A percentile compares a stretch with the other conserved stretches of the same genome.
These are phyloP conservation scores for Tetrahymena borealis DNA, from an alignment of 73 alveolate genomes.

Conservation along the genomic window DNA sequence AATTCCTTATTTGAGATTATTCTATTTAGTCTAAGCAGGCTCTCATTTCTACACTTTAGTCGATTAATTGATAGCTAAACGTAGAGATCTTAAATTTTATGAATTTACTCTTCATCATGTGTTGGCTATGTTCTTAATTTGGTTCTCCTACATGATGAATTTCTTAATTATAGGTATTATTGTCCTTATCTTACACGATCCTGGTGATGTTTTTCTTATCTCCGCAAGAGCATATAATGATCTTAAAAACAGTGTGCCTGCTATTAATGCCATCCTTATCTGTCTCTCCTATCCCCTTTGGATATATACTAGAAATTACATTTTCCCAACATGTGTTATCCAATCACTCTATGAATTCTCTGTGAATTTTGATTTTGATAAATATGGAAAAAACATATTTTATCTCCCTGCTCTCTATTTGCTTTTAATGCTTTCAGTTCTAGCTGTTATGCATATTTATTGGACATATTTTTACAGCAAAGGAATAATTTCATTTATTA, in stretches of 20 bases:
- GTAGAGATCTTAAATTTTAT: constrained; percentile 14
- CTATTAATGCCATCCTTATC: background rate
- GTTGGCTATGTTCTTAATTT: constrained; percentile 13
- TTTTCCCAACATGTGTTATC: background rate
- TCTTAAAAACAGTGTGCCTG: background rate
- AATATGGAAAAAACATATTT: background rate
- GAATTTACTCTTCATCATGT: constrained; percentile 28
- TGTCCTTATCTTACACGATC: constrained; percentile 17
- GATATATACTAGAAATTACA: background rate
- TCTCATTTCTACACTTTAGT: background rate
- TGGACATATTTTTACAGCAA: background rate
- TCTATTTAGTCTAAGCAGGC: background rate
- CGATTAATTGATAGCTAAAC: background rate
- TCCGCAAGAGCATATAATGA: constrained; percentile 28
- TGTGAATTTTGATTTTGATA: background rate
- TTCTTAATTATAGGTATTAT: constrained; percentile 5
- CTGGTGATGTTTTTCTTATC: constrained; percentile 12
- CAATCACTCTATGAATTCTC: background rate
- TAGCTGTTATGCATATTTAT: background rate
- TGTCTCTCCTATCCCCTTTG: background rate
- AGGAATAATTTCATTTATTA: background rate
- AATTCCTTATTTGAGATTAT: background rate
- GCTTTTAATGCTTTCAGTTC: background rate
- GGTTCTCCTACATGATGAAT: constrained; percentile 21
- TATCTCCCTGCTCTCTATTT: background rate